Conservation (phyloP, 768 basidiomycete species). For the Collybiopsis luxurians region DNA sequence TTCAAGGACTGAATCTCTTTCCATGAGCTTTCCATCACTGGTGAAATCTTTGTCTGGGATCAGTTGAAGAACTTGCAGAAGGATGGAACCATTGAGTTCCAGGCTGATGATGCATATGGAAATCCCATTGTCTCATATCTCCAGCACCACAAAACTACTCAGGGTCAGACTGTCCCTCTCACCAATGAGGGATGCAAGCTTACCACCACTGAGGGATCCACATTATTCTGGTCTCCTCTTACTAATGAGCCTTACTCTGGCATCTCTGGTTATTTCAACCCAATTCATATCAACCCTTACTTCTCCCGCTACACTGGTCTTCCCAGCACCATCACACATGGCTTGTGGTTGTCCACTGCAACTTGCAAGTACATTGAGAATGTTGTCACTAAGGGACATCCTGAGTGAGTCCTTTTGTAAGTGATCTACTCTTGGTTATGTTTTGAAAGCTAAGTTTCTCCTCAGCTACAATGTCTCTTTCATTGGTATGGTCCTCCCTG, state of each 20-base stretch:
- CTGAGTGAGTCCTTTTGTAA: slow-evolving; percentile 84
- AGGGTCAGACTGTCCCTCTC: slow-evolving; percentile 76
- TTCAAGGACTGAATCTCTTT: slow-evolving; percentile 91
- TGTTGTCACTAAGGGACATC: slow-evolving; percentile 89
- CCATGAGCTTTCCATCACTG: slow-evolving; percentile 75
- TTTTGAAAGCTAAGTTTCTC: slow-evolving; percentile 4
- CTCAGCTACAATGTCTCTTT: slow-evolving; percentile 89
- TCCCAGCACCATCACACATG: slow-evolving; percentile 96
- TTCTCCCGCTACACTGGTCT: slow-evolving; percentile 92
- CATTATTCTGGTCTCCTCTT: slow-evolving; percentile 76
- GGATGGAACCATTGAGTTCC: slow-evolving; percentile 85
- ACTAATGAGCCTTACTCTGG: slow-evolving; percentile 96
- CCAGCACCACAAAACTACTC: slow-evolving; percentile 61
- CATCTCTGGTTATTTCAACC: slow-evolving; percentile 97
- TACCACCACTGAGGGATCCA: slow-evolving; percentile 54
- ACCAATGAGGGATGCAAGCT: slow-evolving; percentile 86
- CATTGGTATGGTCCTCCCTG: slow-evolving; percentile 95
- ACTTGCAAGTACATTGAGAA: slow-evolving; percentile 89
- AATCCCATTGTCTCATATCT: slow-evolving; percentile 93
- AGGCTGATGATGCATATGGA: slow-evolving; percentile 83
- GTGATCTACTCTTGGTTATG: slow-evolving; percentile 26
- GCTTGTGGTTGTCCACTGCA: slow-evolving; percentile 95
- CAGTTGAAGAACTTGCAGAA: slow-evolving; percentile 86
- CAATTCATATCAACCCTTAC: slow-evolving; percentile 98
- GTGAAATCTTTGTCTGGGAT: slow-evolving; percentile 84